phyloP scores from a whole-genome alignment of 2,329 filamentous ascomycete genomes.

The Sporothrix luriei region DNA sequence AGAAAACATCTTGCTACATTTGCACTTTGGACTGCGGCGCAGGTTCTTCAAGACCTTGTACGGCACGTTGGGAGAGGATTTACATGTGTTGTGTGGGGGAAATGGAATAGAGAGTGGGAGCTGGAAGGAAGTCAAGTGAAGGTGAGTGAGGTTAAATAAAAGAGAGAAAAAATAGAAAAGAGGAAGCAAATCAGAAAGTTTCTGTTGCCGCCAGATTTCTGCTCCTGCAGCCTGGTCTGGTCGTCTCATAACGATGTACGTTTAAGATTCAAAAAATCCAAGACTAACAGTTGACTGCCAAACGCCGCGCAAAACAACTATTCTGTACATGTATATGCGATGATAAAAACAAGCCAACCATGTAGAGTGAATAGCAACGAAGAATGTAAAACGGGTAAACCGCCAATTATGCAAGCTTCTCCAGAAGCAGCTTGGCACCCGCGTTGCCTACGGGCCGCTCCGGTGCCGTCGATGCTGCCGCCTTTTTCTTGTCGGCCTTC shows the following conservation, averaged over 20 bases:
- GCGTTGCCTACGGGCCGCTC: constrained; percentile 59
- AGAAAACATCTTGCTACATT: not conserved
- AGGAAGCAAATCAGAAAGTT: not conserved
- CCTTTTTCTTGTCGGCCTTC: constrained; percentile 32
- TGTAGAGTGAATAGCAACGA: not conserved
- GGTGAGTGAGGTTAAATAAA: not conserved
- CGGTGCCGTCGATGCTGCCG: constrained; percentile 34
- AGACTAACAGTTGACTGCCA: constrained; percentile 21
- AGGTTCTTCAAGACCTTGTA: not conserved
- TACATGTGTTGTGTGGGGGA: not conserved
- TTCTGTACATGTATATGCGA: constrained; percentile 21
- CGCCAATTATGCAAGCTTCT: constrained; percentile 50
- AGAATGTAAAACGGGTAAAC: not conserved
- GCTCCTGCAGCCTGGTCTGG: not conserved
- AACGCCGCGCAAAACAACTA: constrained; percentile 20
- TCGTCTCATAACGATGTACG: not conserved
- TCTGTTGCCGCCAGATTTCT: not conserved
- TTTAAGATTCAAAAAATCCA: not conserved
- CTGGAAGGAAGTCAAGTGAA: not conserved
- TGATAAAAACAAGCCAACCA: not conserved
- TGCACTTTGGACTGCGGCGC: constrained; percentile 8
- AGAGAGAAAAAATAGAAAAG: not conserved
- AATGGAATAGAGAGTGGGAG: not conserved
- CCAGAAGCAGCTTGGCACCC: constrained; percentile 63
- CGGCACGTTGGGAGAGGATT: not conserved